Evolutionary conservation across 352 stramenopile genomes (phyloP).

Genomic region (Thraustochytrium striatum): DNA sequence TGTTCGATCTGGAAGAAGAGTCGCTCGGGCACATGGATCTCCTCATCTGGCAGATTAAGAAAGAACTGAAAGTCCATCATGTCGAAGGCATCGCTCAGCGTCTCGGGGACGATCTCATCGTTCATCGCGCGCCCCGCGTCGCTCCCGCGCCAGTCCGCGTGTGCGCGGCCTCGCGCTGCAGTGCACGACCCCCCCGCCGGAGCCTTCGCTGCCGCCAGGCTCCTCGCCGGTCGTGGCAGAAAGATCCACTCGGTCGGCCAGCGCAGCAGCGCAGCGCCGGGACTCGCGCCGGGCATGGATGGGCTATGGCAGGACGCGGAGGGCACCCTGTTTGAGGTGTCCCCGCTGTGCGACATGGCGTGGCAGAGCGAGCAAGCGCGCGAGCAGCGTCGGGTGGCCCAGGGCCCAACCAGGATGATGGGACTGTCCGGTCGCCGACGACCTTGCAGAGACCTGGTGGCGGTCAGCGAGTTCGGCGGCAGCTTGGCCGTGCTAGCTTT

Average conservation of each 20-base stretch:
- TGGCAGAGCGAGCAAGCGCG: background rate
- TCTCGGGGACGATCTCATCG: background rate
- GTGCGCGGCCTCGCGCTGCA: too few relatives aligned
- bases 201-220: too few relatives aligned
- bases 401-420: too few relatives aligned
- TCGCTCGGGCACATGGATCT: constrained; percentile 72
- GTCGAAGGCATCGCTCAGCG: constrained; percentile 70
- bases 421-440: background rate
- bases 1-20: constrained; percentile 82
- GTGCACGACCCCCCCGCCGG: too few relatives aligned
- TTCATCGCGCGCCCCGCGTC: too few relatives aligned
- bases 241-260: background rate
- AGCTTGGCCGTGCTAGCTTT: background rate
- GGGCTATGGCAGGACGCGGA: background rate
- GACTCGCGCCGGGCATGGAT: background rate
- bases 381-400: background rate
- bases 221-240: too few relatives aligned
- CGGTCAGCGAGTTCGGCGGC: background rate
- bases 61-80: constrained; percentile 77
- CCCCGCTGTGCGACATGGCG: background rate
- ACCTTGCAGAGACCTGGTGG: background rate
- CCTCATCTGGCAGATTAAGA: constrained; percentile 70
- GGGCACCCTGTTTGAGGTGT: background rate
- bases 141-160: too few relatives aligned
- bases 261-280: background rate